Base-by-base conservation (phyloP, 352 stramenopile genomes). In the Phytophthora chlamydospora region DNA sequence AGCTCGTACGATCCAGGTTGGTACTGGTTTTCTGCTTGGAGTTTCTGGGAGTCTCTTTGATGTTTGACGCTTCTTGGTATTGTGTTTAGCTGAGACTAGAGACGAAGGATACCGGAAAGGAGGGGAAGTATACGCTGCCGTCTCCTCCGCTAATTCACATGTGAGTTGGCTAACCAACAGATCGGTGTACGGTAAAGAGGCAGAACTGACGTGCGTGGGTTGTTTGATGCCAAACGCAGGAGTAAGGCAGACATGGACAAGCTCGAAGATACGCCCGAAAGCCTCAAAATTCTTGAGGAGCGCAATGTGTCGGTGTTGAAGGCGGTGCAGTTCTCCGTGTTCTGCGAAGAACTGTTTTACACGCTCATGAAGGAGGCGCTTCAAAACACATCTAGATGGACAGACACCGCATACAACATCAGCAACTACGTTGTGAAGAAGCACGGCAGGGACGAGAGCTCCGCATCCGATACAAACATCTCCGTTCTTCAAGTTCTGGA, bases 271-370 rank as follows among this genome's bases (percentile, higher is more conserved):
- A 89, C 72, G 0, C 67, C 75, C 1, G 80, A 91, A 11, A 79
- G 92, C n/a, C 29, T 79, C 0, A 82, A 86, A 51, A 63, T 75
- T 6, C 53, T 93, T 19, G 70, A 92, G 4, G 81, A 87, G 32
- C 80, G 82, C 29, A 96, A 96, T 38, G 55, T 71, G 21, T 85
- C 77, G 6, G 67, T 93, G 55, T 58, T 96, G 4, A 86, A 88
- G 59, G 83, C 82, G 0, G 83, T 96, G 10, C 87, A 94, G 70
- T 93, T 93, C 51, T 93, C 87, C 2, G 80, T 96, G 1, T 96
- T 93, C 46, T 94, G 83, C 35, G 85, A 94, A 73, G 87, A 96
- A 58, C 61, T 91, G 0, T 96, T 96, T 60, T 80, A 92, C 58
- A 90, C 72, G 7, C 40, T 93, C 29, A 93, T 96, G 87, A 79